phyloP scores from a whole-genome alignment of 2,329 filamentous ascomycete genomes.

The Cordyceps militaris region DNA sequence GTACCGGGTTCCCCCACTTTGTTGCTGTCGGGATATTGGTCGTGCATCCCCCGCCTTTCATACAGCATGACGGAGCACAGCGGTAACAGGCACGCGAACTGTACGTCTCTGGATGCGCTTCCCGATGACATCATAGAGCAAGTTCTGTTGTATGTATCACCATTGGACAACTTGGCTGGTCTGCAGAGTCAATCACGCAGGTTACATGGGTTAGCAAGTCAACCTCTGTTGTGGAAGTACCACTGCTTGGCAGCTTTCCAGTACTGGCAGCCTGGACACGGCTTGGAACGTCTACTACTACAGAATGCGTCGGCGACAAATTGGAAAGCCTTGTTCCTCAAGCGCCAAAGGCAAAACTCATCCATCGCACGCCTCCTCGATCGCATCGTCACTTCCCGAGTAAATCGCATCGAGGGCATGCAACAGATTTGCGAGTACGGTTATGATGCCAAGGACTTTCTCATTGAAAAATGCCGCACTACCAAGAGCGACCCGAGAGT shows the following conservation, averaged over 20 bases:
- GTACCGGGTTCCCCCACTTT: constrained; percentile 2
- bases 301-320: constrained; percentile 49
- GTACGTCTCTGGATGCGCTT: constrained; percentile 39
- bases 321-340: constrained; percentile 67
- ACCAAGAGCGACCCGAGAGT: constrained; percentile 61
- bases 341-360: constrained; percentile 46
- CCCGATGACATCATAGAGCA: constrained; percentile 82
- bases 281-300: constrained; percentile 49
- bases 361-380: constrained; percentile 52
- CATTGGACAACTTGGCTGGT: constrained; percentile 42
- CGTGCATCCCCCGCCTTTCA: neutral
- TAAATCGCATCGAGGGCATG: constrained; percentile 61
- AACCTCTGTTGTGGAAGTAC: constrained; percentile 71
- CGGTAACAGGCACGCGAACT: neutral
- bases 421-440: constrained; percentile 65
- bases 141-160: constrained; percentile 60
- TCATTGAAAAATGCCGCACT: constrained; percentile 58
- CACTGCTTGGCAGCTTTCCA: constrained; percentile 64
- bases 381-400: constrained; percentile 62
- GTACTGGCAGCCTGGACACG: constrained; percentile 66
- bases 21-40: neutral
- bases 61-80: neutral
- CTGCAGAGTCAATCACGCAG: constrained; percentile 53
- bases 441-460: constrained; percentile 82
- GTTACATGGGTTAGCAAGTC: constrained; percentile 58